Evolutionary conservation across 768 basidiomycete species (phyloP).

Genomic region (Pleurotus sapidus): DNA sequence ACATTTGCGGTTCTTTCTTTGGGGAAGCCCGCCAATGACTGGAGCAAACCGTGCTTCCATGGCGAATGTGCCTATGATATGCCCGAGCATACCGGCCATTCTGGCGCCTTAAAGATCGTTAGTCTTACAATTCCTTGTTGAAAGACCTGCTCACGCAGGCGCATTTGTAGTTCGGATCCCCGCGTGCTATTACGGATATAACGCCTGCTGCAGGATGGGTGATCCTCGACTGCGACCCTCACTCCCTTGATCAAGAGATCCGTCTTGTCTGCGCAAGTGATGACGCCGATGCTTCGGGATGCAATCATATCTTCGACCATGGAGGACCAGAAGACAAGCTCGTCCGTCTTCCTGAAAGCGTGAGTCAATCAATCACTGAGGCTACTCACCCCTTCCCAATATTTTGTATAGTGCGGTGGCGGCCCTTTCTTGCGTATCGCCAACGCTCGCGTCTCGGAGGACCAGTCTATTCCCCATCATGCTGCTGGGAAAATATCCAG

Average conservation of each 20-base stretch:
- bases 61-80: constrained; percentile 5
- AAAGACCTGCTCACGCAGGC: background rate
- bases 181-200: constrained; percentile 17
- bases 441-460: background rate
- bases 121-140: background rate
- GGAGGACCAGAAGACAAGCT: constrained; percentile 1
- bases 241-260: constrained; percentile 25
- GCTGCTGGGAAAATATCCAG: background rate
- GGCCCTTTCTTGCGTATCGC: constrained; percentile 3
- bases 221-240: constrained; percentile 31
- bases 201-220: constrained; percentile 34
- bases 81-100: constrained; percentile 7
- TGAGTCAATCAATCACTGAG: background rate
- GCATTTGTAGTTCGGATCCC: constrained; percentile 9
- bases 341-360: constrained; percentile 2
- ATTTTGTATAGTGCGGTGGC: background rate
- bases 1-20: background rate
- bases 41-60: constrained; percentile 2
- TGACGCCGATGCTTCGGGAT: background rate
- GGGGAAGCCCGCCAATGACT: background rate
- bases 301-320: constrained; percentile 1
- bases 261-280: constrained; percentile 24
- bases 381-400: background rate
- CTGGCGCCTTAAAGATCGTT: constrained; percentile 11
- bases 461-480: background rate